Evolutionary conservation across 2,329 filamentous ascomycete genomes (phyloP).

Genomic region (Fusarium neocosmosporiellum): DNA sequence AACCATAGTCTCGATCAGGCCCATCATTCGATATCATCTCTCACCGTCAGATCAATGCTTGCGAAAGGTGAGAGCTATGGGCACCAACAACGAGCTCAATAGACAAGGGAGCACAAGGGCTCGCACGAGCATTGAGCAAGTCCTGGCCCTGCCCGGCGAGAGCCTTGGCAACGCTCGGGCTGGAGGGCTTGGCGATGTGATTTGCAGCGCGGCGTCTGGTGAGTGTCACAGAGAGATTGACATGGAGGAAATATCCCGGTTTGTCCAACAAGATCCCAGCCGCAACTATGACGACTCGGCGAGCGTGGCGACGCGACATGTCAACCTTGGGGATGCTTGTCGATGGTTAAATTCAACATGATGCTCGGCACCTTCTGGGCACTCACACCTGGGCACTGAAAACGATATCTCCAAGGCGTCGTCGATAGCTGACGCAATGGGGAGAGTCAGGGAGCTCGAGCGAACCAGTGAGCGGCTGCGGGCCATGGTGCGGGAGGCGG

Average conservation of each 20-base stretch:
- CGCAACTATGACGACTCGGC: constrained; percentile 12
- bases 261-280: constrained; percentile 20
- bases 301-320: constrained; percentile 8
- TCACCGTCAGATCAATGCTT: constrained; percentile 23
- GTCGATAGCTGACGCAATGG: constrained; percentile 38
- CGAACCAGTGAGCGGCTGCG: constrained; percentile 30
- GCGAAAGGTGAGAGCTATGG: constrained; percentile 13
- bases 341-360: constrained; percentile 9
- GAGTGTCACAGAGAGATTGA: constrained; percentile 32
- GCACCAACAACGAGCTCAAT: constrained; percentile 14
- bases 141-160: constrained; percentile 28
- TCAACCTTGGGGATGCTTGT: constrained; percentile 15
- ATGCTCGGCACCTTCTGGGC: neutral
- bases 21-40: constrained; percentile 36
- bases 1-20: constrained; percentile 18
- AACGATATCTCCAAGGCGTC: constrained; percentile 17
- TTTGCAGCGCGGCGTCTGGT: constrained; percentile 16
- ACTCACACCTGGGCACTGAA: constrained; percentile 8
- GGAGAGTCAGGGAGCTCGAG: constrained; percentile 19
- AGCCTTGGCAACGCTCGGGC: constrained; percentile 40
- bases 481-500: constrained; percentile 33
- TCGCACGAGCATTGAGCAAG: constrained; percentile 28
- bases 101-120: constrained; percentile 24
- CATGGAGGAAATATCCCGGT: constrained; percentile 32
- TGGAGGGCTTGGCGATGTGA: constrained; percentile 29